These are phyloP conservation scores for Cutaneotrichosporon sp. DNA, from an alignment of 1,284 basidiomycete genomes.

Conservation along the genomic window DNA sequence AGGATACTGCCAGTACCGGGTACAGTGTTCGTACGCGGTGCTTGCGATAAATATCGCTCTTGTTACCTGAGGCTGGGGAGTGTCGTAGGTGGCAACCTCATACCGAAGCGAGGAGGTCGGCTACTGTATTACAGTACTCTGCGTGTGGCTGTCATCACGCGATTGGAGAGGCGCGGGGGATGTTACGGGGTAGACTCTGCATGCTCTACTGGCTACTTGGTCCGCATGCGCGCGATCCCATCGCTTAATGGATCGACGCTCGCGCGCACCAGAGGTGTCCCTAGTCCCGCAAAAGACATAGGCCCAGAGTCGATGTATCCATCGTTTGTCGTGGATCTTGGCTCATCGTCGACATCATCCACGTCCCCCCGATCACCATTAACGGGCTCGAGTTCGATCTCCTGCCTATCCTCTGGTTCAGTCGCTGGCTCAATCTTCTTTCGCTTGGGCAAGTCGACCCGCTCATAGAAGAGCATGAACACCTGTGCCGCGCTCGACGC, in stretches of 20 bases:
- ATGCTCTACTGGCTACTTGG: neutral
- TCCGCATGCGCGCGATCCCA: neutral
- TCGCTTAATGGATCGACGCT: neutral
- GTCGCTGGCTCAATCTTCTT: neutral
- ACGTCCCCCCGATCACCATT: neutral
- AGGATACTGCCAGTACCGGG: too few species aligned
- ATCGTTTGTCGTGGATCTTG: neutral
- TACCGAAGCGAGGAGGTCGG: too few species aligned
- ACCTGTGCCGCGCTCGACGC: slow-evolving; percentile 59
- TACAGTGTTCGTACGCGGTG: too few species aligned
- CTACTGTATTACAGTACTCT: too few species aligned
- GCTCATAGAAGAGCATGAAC: slow-evolving; percentile 91
- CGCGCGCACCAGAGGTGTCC: neutral
- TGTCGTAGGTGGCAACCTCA: too few species aligned
- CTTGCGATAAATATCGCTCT: too few species aligned
- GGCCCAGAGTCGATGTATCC: neutral
- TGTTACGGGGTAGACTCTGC: neutral
- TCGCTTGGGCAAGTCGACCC: slow-evolving; percentile 52
- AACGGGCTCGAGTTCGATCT: neutral
- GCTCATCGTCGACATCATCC: neutral
- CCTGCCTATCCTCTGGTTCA: neutral
- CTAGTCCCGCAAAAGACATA: neutral
- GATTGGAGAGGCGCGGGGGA: too few species aligned
- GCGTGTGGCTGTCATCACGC: too few species aligned
- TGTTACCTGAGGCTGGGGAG: too few species aligned